Base-by-base conservation (phyloP, 2,329 filamentous ascomycete species). In the Pestalotiopsis sp. region DNA sequence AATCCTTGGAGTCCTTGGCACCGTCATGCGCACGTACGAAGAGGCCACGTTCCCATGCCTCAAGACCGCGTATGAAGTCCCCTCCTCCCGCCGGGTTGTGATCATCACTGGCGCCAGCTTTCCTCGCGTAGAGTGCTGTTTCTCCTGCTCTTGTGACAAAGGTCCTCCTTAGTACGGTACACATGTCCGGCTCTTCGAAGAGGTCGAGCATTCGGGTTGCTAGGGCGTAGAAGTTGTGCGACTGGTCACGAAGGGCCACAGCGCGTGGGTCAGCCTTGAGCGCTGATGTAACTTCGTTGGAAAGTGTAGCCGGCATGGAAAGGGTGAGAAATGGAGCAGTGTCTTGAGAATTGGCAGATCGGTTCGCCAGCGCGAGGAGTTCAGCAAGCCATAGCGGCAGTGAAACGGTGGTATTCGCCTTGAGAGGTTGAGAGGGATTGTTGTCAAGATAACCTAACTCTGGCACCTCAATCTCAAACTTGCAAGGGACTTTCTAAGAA, bases 381-480 rank as follows among this genome's bases (percentile, higher is more conserved):
- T 97, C 93, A 73, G 92, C 94, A 13, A 99, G 90, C 96, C 96
- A 99, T 73, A 98, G 87, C 1, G 96, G 96, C 1, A 98, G 90
- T 70, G 92, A 88, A 61, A 98, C 86, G 58, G 91, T 90, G 0
- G 94, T 95, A 70, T 93, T 93, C 67, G 91, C 82, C 79, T 95
- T 96, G 75, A 98, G 91, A 78, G 92, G 82, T 39, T 86, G 82
- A 2, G 81, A 78, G 27, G 92, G 87, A 76, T 93, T 95, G 76
- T 94, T 94, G 81, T 97, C 94, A 69, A 99, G 87, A 79, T 97
- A 94, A 73, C 95, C 95, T 60, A 98, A 88, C 68, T 93, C 91
- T 23, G 94, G 92, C 39, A 97, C 91, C 69, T 95, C 92, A 76
- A 98, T 88, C 77, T 97, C 93, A 82, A 98, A 98, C 65, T 93